Evolutionary conservation across 108 stramenopile genomes (phyloP), one percentile per base, ranked within the genome.

Genomic region (Pseudonitzschia multiseries): DNA sequence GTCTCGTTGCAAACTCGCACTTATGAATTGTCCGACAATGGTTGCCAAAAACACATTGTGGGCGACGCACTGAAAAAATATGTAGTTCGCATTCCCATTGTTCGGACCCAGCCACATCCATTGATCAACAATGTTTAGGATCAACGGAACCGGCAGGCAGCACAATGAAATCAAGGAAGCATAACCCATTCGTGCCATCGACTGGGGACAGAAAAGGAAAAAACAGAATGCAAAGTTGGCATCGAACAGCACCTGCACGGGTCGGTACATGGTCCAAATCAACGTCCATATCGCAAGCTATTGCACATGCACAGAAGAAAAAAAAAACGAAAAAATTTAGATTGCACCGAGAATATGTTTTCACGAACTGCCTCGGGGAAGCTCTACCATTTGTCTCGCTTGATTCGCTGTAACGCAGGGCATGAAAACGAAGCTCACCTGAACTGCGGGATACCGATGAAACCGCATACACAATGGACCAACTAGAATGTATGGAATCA

Each of bases 61-160:
- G 17, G 86, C 93, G 70, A 94, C 61, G 53, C 91, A 91, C 73
- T 94, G 93, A 62, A 94, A 94, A 52, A 81, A 94, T 0, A 89
- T 84, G 72, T 87, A 92, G 54, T 94, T 94, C 17, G 93, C 88
- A 72, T 94, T 92, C 0, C 93, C 93, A 48, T 81, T 81, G 42
- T 87, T 86, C 8, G 73, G 85, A 31, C 85, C 86, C 36, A 94
- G 71, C 93, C 93, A 94, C 83, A 94, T 82, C 68, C 83, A 74
- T 65, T 87, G 83, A 72, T 87, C 86, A 17, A 87, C 74, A 2
- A 91, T 73, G 54, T 84, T 87, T 0, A 94, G 60, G 29, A 80
- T 15, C 31, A 91, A 69, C 14, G 91, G 91, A 14, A 92, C 91
- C 36, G 75, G 72, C 0, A 91, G 24, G 20, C 86, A 81, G 51